These are phyloP conservation scores for Astraeus odoratus DNA, from an alignment of 768 basidiomycete species.

Conservation along the genomic window DNA sequence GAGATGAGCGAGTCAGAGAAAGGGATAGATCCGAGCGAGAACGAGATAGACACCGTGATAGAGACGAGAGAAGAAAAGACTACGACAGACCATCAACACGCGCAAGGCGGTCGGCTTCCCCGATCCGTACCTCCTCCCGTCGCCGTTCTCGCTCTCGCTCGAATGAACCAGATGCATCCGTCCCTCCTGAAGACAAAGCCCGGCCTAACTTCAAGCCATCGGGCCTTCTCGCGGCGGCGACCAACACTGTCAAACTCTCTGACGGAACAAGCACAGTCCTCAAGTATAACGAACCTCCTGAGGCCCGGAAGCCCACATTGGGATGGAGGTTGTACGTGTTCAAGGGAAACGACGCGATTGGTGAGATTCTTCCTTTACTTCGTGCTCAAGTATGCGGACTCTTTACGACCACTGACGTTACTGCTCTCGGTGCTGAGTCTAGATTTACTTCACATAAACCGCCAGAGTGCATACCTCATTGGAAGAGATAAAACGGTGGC, in stretches of 20 bases:
- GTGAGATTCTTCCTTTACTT: conserved; percentile 45
- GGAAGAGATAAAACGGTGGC: conserved; percentile 85
- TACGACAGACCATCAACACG: conserved; percentile 22
- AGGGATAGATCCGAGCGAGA: conserved; percentile 34
- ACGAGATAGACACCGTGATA: conserved; percentile 25
- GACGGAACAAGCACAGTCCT: conserved; percentile 79
- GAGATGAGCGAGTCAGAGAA: conserved; percentile 35
- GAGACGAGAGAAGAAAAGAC: conserved; percentile 22
- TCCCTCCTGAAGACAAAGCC: conserved; percentile 45
- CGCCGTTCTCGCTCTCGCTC: conserved; percentile 5
- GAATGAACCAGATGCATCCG: conserved; percentile 5
- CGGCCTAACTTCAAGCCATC: conserved; percentile 90
- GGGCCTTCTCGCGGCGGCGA: conserved; percentile 91
- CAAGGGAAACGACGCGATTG: conserved; percentile 88
- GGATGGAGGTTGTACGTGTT: conserved; percentile 98
- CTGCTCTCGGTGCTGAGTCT: neutral
- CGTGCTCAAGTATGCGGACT: neutral
- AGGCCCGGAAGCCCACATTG: conserved; percentile 84
- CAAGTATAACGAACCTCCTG: conserved; percentile 98
- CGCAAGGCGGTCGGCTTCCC: conserved; percentile 11
- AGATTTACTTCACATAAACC: conserved; percentile 90
- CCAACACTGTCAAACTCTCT: conserved; percentile 75
- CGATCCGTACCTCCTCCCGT: conserved; percentile 65
- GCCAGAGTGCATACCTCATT: conserved; percentile 91
- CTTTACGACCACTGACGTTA: neutral